Percentiles rank a stretch among this genome's conserved stretches.
Conservation (phyloP, 148 eudicot species). For the Dianthus caryophyllus region DNA sequence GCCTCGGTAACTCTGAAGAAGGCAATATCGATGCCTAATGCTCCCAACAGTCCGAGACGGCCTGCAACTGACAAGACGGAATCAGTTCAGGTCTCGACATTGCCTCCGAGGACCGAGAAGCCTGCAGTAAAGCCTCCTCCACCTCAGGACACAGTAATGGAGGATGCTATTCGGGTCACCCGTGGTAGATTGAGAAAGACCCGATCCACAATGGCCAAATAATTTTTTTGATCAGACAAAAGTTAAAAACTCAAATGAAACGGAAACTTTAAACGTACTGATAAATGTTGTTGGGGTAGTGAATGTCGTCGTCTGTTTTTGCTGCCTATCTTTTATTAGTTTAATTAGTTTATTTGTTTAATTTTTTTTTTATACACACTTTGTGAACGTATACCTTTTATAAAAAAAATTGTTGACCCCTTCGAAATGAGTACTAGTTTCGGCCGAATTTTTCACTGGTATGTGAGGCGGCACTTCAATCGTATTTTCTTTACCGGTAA, state of each 20-base stretch:
- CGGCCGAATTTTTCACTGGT: too few species aligned
- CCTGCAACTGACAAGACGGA: slow-evolving; percentile 32
- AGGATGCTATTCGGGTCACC: slow-evolving; percentile 56
- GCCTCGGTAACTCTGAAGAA: slow-evolving; percentile 31
- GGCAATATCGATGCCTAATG: slow-evolving; percentile 27
- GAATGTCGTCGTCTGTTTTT: slow-evolving; percentile 28
- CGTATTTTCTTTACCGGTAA: too few species aligned
- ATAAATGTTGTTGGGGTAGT: slow-evolving; percentile 15
- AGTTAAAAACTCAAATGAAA: not conserved
- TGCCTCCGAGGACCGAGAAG: slow-evolving; percentile 31
- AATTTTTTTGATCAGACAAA: slow-evolving; percentile 6
- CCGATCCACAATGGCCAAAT: slow-evolving; percentile 28
- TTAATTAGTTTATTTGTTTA: slow-evolving; percentile 27
- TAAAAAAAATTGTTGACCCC: too few species aligned
- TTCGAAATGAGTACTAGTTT: too few species aligned
- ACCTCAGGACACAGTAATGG: slow-evolving; percentile 49
- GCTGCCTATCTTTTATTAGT: slow-evolving; percentile 13
- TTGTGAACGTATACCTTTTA: too few species aligned
- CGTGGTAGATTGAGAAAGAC: slow-evolving; percentile 73
- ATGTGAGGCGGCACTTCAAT: too few species aligned
- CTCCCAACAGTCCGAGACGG: slow-evolving; percentile 30
- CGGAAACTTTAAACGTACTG: slow-evolving; percentile 21
- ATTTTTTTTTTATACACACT: too few species aligned
- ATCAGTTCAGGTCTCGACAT: slow-evolving; percentile 35
- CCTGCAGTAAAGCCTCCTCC: slow-evolving; percentile 31